Conservation (phyloP, 2,329 filamentous ascomycete genomes). For the Diplodia seriata region DNA sequence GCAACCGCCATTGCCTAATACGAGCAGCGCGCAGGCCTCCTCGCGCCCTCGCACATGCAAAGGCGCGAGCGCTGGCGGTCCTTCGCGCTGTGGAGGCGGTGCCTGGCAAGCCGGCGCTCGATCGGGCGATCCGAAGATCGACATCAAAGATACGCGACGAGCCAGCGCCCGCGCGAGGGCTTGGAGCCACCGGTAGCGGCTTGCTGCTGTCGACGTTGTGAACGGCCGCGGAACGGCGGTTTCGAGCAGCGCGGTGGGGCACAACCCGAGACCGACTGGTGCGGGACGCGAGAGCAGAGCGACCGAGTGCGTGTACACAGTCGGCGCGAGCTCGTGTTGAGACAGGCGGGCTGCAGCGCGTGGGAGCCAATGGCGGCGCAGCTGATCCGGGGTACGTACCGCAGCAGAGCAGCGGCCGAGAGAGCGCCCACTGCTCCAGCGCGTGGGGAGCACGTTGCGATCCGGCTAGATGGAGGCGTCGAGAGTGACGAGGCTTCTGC, state of each 20-base stretch:
- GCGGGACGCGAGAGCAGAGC: neutral
- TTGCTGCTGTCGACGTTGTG: neutral
- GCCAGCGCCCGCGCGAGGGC: neutral
- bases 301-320: neutral
- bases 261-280: neutral
- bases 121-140: slow-evolving; percentile 26
- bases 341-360: slow-evolving; percentile 2
- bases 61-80: neutral
- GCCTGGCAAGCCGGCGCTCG: slow-evolving; percentile 17
- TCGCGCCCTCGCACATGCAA: slow-evolving; percentile 12
- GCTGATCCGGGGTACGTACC: slow-evolving; percentile 1
- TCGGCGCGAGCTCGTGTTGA: slow-evolving; percentile 8
- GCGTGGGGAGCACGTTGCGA: slow-evolving; percentile 9
- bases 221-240: neutral
- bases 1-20: slow-evolving; percentile 24
- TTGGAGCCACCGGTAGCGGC: neutral
- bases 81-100: neutral
- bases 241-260: neutral
- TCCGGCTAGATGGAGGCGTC: neutral
- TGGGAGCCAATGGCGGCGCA: slow-evolving; percentile 11
- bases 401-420: neutral
- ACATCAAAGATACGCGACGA: slow-evolving; percentile 28
- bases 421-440: neutral
- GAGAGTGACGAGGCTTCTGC: slow-evolving; percentile 1
- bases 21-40: slow-evolving; percentile 1